These are phyloP conservation scores for Anthostomella pinea DNA, from an alignment of 2,329 filamentous ascomycete genomes.

Conservation along the genomic window DNA sequence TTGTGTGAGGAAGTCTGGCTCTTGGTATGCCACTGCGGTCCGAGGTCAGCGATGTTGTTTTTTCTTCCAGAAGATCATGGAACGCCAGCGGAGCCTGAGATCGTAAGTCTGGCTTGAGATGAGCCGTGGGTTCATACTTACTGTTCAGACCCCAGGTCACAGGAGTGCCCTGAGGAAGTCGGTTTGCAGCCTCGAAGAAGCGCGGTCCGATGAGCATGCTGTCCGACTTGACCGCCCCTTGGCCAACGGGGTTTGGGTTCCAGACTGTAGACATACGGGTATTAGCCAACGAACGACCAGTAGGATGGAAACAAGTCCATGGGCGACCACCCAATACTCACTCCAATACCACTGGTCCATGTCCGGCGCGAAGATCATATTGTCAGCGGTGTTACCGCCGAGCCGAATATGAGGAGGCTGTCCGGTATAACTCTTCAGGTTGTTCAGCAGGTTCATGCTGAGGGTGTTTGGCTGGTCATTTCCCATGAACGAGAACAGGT, in stretches of 20 bases:
- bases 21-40: conserved; percentile 40
- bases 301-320: too few relatives aligned
- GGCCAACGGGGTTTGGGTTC: conserved; percentile 37
- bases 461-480: conserved; percentile 38
- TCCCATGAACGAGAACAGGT: conserved; percentile 50
- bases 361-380: conserved; percentile 42
- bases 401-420: conserved; percentile 46
- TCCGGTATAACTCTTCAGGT: conserved; percentile 47
- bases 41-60: too few relatives aligned
- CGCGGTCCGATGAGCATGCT: conserved; percentile 44
- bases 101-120: too few relatives aligned
- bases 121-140: too few relatives aligned
- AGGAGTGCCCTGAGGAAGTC: conserved; percentile 47
- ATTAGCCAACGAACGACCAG: too few relatives aligned
- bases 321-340: too few relatives aligned
- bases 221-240: conserved; percentile 40
- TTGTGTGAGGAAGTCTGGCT: conserved; percentile 40
- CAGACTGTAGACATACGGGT: too few relatives aligned
- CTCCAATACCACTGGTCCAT: conserved; percentile 36
- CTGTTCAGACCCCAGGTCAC: conserved; percentile 47
- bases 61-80: neutral
- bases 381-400: conserved; percentile 50
- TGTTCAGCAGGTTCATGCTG: conserved; percentile 45
- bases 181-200: conserved; percentile 45
- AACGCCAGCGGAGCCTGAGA: neutral